phyloP scores from a whole-genome alignment of 192 early-diverging fungal species.

The Backusella tarrabulga region DNA sequence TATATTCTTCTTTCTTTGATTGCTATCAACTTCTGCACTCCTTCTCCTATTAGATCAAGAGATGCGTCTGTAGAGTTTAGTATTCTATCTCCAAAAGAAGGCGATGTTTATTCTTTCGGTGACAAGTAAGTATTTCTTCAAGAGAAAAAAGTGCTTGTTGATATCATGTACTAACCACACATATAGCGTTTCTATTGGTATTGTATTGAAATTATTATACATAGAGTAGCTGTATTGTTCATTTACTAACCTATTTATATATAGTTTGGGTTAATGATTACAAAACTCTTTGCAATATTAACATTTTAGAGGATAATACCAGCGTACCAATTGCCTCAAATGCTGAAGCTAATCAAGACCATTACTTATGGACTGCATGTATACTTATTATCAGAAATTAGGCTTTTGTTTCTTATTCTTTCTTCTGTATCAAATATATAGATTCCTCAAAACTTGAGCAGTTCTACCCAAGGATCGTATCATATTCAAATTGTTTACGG shows the following conservation, averaged over 20 bases:
- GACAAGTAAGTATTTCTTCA: not conserved
- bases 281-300: not conserved
- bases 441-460: not conserved
- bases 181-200: not conserved
- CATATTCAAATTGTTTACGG: not conserved
- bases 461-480: not conserved
- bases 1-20: not conserved
- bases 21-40: not conserved
- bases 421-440: not conserved
- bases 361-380: not conserved
- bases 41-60: not conserved
- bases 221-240: not conserved
- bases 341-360: not conserved
- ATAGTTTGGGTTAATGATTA: not conserved
- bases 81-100: slow-evolving; percentile 1
- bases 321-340: not conserved
- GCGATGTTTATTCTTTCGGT: not conserved
- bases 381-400: not conserved
- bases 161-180: not conserved
- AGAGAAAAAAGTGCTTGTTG: not conserved
- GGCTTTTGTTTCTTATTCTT: not conserved
- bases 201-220: not conserved
- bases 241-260: not conserved
- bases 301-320: not conserved
- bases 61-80: not conserved